Evolutionary conservation across 257 asterid species (phyloP), one percentile per base, ranked within the genome.

Genomic region (Solanum piurae): DNA sequence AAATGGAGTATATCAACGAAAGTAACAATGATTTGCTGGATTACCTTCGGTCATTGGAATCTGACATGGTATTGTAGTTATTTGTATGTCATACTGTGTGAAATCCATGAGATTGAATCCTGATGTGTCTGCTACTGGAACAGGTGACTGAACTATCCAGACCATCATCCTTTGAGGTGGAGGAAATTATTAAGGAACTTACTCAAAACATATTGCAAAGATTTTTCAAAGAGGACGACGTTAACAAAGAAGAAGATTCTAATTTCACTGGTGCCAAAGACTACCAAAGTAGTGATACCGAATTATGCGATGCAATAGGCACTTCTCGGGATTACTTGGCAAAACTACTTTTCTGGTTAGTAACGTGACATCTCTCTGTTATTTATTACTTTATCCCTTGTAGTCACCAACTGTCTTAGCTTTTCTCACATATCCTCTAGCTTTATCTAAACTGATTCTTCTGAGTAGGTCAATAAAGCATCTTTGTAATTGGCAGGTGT

Each of bases 281-380:
- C 89, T 87, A 77, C 40, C 91, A 89, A 58, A 93, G 75, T 40
- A 77, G 69, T 6, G 91, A 77, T n/a, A 76, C 87, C 12, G 93
- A 91, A 42, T 52, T 71, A 52, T 87, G 89, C 44, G 93, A 93
- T 87, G 86, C 93, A 69, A 62, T 94, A 31, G 87, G 94, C 87
- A 93, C 98, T 44, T 91, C 99, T 68, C 93, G 99, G 85, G 99
- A 97, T 90, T 97, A 97, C 90, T 92, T 96, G 91, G 99, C 99
- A 40, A 96, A 95, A 93, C 93, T 97, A 75, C 99, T 97, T 87
- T 97, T 97, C 96, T 97, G 99, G 99, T 95, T 79, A 91, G 94
- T 88, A 44, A 36, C 46, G 23, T 86, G 27, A 23, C 46, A 37
- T 68, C 36, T 52, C 73, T 52, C 55, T 62, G 46, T 64, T 89